Evolutionary conservation across 164 flowering plant species (phyloP), one percentile per base, ranked within the genome.

Genomic region (Vitis amurensis): DNA sequence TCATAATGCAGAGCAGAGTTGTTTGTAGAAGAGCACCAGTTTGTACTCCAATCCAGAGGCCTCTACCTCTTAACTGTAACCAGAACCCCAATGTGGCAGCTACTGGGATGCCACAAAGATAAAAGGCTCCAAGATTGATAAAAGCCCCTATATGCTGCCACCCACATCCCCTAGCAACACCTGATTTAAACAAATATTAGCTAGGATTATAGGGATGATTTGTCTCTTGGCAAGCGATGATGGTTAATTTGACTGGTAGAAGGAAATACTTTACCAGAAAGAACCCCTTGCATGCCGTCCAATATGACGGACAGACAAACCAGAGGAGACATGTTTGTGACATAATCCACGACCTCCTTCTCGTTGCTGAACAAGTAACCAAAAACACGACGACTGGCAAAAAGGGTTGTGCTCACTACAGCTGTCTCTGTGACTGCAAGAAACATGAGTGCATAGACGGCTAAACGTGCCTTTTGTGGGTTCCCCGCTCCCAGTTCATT

Each of bases 71-170:
- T 11, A 85, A 52, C 15, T 79, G 64, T 0, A 76, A 23, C 80
- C 72, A 70, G 70, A 93, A 89, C 13, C 79, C 86, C 44, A 93
- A 73, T 11, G 66, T 11, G 1, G 74, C 81, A 37, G 89, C 94
- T 27, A 78, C 62, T 1, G 94, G 97, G 71, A 91, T 77, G 44
- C 98, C 98, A 30, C 71, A 76, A 17, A 87, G 76, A 73, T 91
- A 93, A 68, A 80, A 89, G 10, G 98, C 86, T 0, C 78, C 89
- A 31, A 93, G 89, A 68, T 91, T 91, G 4, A 88, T 77, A 63
- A 72, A 88, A 8, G 97, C 94, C 19, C 94, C 94, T 31, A 89
- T 66, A 62, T 86, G 84, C 81, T 93, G 97, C 97, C 92, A 89
- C 13, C 98, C 97, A 64, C 89, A 85, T 58, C 98, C 96, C 75